Percentiles rank a stretch among this genome's conserved stretches.
phyloP scores from a whole-genome alignment of 2,329 filamentous ascomycete species.

The Boeremia lycopersici region DNA sequence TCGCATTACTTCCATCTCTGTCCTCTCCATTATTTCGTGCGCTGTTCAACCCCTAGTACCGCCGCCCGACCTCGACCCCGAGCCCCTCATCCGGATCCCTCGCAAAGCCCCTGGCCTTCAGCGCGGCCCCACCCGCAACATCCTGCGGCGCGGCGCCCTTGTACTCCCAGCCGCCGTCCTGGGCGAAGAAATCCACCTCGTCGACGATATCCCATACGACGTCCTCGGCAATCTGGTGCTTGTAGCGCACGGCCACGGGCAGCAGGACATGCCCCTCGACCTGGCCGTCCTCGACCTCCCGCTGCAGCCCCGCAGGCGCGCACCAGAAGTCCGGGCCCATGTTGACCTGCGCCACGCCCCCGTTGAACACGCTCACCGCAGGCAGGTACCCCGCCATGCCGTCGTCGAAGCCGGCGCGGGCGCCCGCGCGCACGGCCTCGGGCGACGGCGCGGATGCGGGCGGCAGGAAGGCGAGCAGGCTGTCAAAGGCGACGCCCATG shows the following conservation, averaged over 20 bases:
- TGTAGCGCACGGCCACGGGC: conserved; percentile 78
- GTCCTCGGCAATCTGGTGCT: conserved; percentile 94
- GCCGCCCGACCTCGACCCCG: conserved; percentile 44
- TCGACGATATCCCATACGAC: conserved; percentile 91
- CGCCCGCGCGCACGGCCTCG: conserved; percentile 72
- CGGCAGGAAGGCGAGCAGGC: conserved; percentile 88
- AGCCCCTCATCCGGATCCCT: conserved; percentile 45
- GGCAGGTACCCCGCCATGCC: conserved; percentile 96
- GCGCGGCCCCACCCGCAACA: conserved; percentile 43
- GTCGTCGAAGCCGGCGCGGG: conserved; percentile 87
- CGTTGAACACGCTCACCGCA: conserved; percentile 87
- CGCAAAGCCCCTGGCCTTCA: conserved; percentile 45
- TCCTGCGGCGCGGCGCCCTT: conserved; percentile 43
- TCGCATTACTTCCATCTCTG: no score
- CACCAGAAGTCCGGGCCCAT: conserved; percentile 95
- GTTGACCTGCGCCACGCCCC: conserved; percentile 89
- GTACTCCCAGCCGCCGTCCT: conserved; percentile 62
- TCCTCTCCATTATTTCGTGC: no score
- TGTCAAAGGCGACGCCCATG: conserved; percentile 85
- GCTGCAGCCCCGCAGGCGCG: conserved; percentile 73
- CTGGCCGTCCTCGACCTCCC: no score
- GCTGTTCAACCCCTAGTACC: no score
- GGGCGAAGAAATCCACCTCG: conserved; percentile 87
- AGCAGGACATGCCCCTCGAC: conserved; percentile 52
- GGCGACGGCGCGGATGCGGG: conserved; percentile 78